phyloP scores from a whole-genome alignment of 2,329 filamentous ascomycete genomes.

The Fusarium guadeloupense region DNA sequence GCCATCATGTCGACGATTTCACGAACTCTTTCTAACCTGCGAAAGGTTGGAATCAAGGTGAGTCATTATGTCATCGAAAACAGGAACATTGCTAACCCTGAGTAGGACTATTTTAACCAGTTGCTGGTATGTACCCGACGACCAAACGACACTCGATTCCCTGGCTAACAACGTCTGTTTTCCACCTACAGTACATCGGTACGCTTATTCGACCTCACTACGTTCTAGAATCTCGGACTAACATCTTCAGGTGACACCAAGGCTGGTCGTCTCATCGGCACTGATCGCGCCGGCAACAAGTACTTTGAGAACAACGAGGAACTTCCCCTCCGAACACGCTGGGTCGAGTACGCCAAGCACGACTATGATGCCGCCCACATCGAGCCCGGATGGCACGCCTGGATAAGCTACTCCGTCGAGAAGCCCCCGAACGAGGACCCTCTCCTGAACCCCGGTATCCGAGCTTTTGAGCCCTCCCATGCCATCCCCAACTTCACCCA shows the following conservation, averaged over 20 bases:
- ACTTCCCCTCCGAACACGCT: constrained; percentile 92
- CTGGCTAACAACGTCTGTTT: constrained; percentile 35
- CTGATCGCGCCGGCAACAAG: constrained; percentile 95
- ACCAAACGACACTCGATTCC: constrained; percentile 32
- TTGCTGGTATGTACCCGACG: constrained; percentile 76
- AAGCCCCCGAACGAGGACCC: constrained; percentile 82
- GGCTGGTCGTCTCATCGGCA: constrained; percentile 83
- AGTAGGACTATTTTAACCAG: constrained; percentile 88
- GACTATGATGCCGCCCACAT: constrained; percentile 86
- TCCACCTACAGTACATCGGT: constrained; percentile 64
- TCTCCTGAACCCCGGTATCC: constrained; percentile 71
- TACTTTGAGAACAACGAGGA: constrained; percentile 97
- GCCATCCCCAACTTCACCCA: constrained; percentile 79
- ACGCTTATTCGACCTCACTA: constrained; percentile 31
- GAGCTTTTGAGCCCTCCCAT: constrained; percentile 79
- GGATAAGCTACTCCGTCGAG: constrained; percentile 95
- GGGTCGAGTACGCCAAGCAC: constrained; percentile 94
- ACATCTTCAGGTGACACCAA: constrained; percentile 87
- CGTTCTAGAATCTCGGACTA: not conserved
- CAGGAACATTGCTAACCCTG: constrained; percentile 31
- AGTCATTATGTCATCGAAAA: constrained; percentile 20
- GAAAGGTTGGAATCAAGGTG: constrained; percentile 89
- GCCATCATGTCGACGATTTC: constrained; percentile 86
- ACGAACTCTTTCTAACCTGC: constrained; percentile 86
- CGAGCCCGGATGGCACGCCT: constrained; percentile 97